Base-by-base conservation (phyloP, 1,139 yeast species). In the Scheffersomyces illinoinensis region DNA sequence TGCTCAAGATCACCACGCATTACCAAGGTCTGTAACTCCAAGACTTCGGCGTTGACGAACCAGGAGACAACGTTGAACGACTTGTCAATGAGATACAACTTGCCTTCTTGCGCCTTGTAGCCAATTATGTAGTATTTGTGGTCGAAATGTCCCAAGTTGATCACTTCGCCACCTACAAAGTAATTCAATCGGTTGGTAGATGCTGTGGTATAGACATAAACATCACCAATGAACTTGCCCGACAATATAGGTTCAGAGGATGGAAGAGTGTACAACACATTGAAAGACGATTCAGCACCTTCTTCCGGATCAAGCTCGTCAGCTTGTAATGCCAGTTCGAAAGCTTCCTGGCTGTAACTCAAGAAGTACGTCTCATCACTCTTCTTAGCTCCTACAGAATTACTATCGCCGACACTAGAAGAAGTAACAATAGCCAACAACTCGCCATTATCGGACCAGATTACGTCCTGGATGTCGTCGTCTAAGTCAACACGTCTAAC, bases 221-320 rank as follows among this genome's bases (percentile, higher is more conserved):
- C 98, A 77, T 95, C 98, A 65, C 99, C 99, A 68, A 93, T 92
- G 91, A 98, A 95, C 73, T 89, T 89, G 68, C 98, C 98, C 21
- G 97, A 89, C 62, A 91, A 86, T 51, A 95, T 86, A 43, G 89
- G 78, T 71, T 95, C 99, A 5, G 82, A 70, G 18, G 83, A 77
- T 58, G 87, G 86, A 62, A 93, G 85, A 62, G 96, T 97, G 70
- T 88, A 86, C 59, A 91, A 79, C 39, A 93, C 96, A 62, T 91
- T 96, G 73, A 96, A 92, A 12, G 96, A 85, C 52, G 85, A 88
- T 70, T 90, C 97, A 51, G 90, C 91, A 64, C 97, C 98, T 71
- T 92, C 97, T 70, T 91, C 96, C 17, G 88, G 86, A 67, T 88
- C 91, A 60, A 87, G 77, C 47, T 80, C 76, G 60, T 85, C 90